Conservation (phyloP, 768 basidiomycete genomes). For the Collybiopsis confluens region DNA sequence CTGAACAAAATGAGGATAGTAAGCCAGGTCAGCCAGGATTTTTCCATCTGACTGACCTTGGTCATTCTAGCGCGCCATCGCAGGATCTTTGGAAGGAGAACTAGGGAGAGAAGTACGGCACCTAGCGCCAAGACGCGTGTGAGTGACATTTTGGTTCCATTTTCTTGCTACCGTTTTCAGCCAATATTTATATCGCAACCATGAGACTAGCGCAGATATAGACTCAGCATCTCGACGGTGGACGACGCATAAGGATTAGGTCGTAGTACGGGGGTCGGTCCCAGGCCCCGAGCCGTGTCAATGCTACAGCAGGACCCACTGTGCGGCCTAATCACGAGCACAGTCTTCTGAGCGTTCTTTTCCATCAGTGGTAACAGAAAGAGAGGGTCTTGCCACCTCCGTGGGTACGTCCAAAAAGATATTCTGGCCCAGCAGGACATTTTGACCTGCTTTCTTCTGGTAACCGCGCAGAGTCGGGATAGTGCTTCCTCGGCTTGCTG, state of each 20-base stretch:
- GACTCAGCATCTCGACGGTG: no score
- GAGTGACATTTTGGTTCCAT: neutral
- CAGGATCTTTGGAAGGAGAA: neutral
- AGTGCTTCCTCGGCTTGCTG: neutral
- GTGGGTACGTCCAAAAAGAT: conserved; percentile 15
- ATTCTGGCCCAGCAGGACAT: no score
- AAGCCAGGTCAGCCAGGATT: no score
- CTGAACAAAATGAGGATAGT: no score
- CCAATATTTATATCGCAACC: no score
- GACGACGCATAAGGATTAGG: no score
- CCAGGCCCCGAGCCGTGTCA: no score
- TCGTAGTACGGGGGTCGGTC: no score
- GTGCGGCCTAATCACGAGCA: conserved; percentile 15
- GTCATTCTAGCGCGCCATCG: conserved; percentile 1
- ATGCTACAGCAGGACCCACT: conserved; percentile 7
- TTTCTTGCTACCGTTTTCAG: no score
- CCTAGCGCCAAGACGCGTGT: neutral
- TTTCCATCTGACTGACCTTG: neutral
- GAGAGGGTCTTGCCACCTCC: conserved; percentile 16
- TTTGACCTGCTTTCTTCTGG: conserved; percentile 9
- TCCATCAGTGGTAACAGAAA: conserved; percentile 10
- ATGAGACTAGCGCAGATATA: no score
- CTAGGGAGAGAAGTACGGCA: neutral
- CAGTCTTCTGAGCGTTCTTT: conserved; percentile 10
- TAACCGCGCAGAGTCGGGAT: neutral